Conservation (phyloP, 805 yeast species). For the Priceomyces melissophilus region DNA sequence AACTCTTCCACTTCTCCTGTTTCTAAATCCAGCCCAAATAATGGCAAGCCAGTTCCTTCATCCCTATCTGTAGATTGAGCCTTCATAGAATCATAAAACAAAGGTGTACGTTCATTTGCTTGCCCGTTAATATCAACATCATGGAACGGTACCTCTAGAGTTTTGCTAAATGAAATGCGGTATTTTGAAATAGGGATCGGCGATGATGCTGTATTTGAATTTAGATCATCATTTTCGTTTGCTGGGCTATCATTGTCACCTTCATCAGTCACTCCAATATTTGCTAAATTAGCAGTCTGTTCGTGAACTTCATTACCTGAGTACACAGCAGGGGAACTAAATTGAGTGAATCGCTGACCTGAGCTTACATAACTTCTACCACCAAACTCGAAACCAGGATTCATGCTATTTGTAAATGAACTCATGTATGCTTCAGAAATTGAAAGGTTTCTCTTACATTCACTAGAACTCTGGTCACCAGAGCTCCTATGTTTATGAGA, state of each 20-base stretch:
- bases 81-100: background rate
- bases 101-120: conserved; percentile 1
- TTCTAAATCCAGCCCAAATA: conserved; percentile 6
- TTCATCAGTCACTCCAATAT: conserved; percentile 49
- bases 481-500: no score
- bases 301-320: conserved; percentile 51
- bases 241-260: conserved; percentile 4
- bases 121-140: background rate
- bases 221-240: background rate
- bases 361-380: conserved; percentile 40
- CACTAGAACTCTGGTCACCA: no score
- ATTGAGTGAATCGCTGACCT: conserved; percentile 22
- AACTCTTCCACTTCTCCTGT: conserved; percentile 5
- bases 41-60: background rate
- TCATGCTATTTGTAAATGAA: conserved; percentile 14
- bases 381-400: conserved; percentile 35
- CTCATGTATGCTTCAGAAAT: conserved; percentile 15
- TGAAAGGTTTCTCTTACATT: conserved; percentile 11
- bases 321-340: conserved; percentile 42
- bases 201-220: conserved; percentile 11
- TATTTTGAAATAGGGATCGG: conserved; percentile 17
- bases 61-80: conserved; percentile 1
- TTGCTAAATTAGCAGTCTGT: conserved; percentile 55
- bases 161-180: conserved; percentile 1
- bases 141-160: conserved; percentile 3